Evolutionary conservation across 148 eudicot species (phyloP).

Genomic region (Nepenthes gracilis): DNA sequence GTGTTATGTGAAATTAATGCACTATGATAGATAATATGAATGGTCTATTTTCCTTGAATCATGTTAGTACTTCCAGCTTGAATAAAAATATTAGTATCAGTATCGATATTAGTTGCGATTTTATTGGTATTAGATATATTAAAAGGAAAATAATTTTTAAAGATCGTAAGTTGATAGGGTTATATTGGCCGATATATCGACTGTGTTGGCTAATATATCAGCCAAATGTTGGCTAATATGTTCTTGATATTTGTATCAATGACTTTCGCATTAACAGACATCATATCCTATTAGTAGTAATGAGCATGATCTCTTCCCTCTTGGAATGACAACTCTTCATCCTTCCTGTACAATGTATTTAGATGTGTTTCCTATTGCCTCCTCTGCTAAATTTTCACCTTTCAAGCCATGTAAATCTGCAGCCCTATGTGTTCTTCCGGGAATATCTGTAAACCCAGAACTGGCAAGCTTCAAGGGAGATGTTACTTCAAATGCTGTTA

Average conservation of each 20-base stretch:
- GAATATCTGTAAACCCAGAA: too few relatives aligned
- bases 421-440: conserved; percentile 5
- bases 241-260: too few relatives aligned
- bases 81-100: too few relatives aligned
- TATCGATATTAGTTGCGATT: too few relatives aligned
- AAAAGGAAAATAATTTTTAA: too few relatives aligned
- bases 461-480: conserved; percentile 13
- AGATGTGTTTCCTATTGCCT: conserved; percentile 14
- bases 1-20: not conserved
- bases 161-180: too few relatives aligned
- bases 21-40: not conserved
- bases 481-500: conserved; percentile 10
- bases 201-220: too few relatives aligned
- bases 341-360: conserved; percentile 12
- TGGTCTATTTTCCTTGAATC: not conserved
- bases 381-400: conserved; percentile 15
- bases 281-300: conserved; percentile 9
- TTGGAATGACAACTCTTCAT: conserved; percentile 10
- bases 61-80: not conserved
- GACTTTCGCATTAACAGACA: too few relatives aligned
- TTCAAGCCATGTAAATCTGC: conserved; percentile 11
- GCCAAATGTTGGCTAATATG: too few relatives aligned
- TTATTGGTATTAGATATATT: too few relatives aligned
- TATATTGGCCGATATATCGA: too few relatives aligned
- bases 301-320: conserved; percentile 7